Percentiles rank a stretch among this genome's conserved stretches.
Evolutionary conservation across 2,329 filamentous ascomycete species (phyloP).

Genomic region (Leptographium lundbergii): DNA sequence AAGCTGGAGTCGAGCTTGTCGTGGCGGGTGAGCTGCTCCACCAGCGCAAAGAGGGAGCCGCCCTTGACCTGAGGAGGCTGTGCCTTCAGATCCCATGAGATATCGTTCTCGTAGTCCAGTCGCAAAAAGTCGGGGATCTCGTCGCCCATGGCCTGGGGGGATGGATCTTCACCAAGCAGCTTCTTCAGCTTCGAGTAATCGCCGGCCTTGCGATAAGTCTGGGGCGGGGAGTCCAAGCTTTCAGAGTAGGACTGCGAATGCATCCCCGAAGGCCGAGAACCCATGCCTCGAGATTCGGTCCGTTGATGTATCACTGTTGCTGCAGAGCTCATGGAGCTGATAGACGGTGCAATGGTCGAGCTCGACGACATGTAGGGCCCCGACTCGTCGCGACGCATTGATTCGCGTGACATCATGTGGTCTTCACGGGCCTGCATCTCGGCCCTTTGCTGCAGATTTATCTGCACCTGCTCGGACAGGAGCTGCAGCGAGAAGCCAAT

Average conservation of each 20-base stretch:
- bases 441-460: constrained; percentile 35
- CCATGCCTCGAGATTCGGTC: constrained; percentile 41
- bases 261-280: constrained; percentile 32
- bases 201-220: constrained; percentile 43
- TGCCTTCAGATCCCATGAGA: constrained; percentile 79
- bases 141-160: constrained; percentile 43
- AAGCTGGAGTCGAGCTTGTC: constrained; percentile 92
- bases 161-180: constrained; percentile 53
- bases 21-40: constrained; percentile 90
- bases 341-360: constrained; percentile 13
- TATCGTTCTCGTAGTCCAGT: constrained; percentile 77
- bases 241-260: constrained; percentile 53
- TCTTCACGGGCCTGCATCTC: constrained; percentile 33
- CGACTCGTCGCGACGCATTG: constrained; percentile 43
- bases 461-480: constrained; percentile 67
- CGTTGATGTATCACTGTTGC: constrained; percentile 32
- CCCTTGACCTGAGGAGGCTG: constrained; percentile 68
- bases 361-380: constrained; percentile 34
- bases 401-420: constrained; percentile 29
- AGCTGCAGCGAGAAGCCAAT: constrained; percentile 80
- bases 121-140: constrained; percentile 75
- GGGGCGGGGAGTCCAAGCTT: constrained; percentile 33
- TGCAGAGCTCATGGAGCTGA: background rate
- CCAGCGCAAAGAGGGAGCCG: constrained; percentile 75
- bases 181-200: constrained; percentile 53